phyloP scores from a whole-genome alignment of 2,329 filamentous ascomycete genomes.

The Graphiopsis chlorocephala region DNA sequence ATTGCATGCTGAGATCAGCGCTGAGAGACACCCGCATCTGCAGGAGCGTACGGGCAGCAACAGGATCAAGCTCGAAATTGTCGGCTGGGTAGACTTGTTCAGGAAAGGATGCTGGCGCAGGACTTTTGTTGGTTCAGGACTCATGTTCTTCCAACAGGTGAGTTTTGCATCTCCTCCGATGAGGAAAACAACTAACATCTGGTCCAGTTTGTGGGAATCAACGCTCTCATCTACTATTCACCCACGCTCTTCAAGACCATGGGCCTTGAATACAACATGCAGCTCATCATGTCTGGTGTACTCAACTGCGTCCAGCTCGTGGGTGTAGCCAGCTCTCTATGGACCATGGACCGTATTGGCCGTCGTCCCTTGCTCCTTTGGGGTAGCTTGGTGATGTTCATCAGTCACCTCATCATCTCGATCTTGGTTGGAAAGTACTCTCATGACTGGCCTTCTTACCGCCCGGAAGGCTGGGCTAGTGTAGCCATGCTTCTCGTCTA shows the following conservation, averaged over 20 bases:
- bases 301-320: constrained; percentile 45
- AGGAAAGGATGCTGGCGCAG: constrained; percentile 44
- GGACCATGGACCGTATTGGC: constrained; percentile 44
- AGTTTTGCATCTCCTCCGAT: constrained; percentile 15
- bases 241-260: constrained; percentile 45
- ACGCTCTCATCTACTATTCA: constrained; percentile 49
- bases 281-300: constrained; percentile 42
- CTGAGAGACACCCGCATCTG: constrained; percentile 38
- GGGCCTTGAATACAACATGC: constrained; percentile 38
- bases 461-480: constrained; percentile 44
- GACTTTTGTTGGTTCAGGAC: constrained; percentile 50
- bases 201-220: constrained; percentile 40
- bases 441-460: constrained; percentile 43
- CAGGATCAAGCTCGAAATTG: constrained; percentile 45
- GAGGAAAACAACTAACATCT: neutral
- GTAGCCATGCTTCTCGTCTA: constrained; percentile 31
- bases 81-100: constrained; percentile 50
- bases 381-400: constrained; percentile 48
- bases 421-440: constrained; percentile 54
- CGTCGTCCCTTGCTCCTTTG: constrained; percentile 40
- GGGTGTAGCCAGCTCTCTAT: constrained; percentile 41
- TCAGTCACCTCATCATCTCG: constrained; percentile 51
- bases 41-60: constrained; percentile 24
- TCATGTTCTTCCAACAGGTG: constrained; percentile 59
- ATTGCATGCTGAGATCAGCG: constrained; percentile 47